A percentile compares a stretch with the other conserved stretches of the same genome.
phyloP scores from a whole-genome alignment of 169 alveolate genomes.

The Eimeria praecox region DNA sequence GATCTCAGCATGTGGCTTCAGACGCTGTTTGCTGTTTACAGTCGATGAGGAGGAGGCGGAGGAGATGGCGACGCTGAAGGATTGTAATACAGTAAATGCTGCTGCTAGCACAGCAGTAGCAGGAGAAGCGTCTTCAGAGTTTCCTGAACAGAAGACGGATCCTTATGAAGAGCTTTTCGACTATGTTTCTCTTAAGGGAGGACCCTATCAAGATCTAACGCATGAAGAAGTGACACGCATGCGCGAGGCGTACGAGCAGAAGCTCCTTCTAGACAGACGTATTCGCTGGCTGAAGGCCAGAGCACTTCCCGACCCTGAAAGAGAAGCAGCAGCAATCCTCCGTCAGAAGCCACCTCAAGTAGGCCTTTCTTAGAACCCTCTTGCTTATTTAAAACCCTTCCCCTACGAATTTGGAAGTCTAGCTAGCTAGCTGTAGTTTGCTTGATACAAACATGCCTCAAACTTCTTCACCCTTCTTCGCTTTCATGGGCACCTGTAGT shows the following conservation, averaged over 20 bases:
- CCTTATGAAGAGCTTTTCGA: background rate
- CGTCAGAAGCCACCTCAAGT: background rate
- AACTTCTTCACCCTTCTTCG: background rate
- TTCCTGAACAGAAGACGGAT: conserved; percentile 9
- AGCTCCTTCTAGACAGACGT: conserved; percentile 37
- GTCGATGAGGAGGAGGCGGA: no score
- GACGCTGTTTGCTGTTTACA: no score
- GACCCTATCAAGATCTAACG: conserved; percentile 45
- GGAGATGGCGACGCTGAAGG: no score
- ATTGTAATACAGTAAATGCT: no score
- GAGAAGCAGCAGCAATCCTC: conserved; percentile 56
- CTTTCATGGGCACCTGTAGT: background rate
- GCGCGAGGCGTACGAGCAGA: conserved; percentile 56
- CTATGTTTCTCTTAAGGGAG: background rate
- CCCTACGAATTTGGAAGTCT: no score
- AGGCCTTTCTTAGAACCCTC: background rate
- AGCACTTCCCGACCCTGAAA: conserved; percentile 76
- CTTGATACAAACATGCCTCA: no score
- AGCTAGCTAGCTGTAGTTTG: no score
- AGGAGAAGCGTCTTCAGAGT: background rate
- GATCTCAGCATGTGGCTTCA: no score
- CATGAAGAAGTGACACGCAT: conserved; percentile 73
- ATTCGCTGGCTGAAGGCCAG: conserved; percentile 75
- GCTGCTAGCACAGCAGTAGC: no score
- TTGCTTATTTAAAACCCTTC: background rate